These are phyloP conservation scores for Lathyrus tuberosus DNA, from an alignment of 306 rosid genomes.

Conservation along the genomic window DNA sequence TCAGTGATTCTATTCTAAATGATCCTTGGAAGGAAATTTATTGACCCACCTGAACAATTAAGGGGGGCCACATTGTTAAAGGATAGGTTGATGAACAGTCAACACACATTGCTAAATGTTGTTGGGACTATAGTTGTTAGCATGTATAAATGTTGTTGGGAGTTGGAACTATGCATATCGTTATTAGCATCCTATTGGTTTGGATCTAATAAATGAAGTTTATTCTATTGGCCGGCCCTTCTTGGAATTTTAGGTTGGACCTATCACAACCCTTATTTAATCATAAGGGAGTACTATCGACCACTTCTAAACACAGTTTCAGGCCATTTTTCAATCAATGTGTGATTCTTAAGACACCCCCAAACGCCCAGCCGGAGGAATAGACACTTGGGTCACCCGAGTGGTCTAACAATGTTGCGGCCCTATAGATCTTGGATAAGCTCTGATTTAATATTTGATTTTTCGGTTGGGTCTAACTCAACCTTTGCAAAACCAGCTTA, in stretches of 20 bases:
- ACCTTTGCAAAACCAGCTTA: background rate
- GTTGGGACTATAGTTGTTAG: background rate
- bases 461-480: background rate
- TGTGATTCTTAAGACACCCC: background rate
- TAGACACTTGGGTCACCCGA: background rate
- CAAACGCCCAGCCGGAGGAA: background rate
- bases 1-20: background rate
- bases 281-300: background rate
- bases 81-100: background rate
- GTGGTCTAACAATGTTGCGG: background rate
- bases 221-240: too few relatives aligned
- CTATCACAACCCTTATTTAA: background rate
- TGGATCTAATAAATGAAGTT: conserved; percentile 2
- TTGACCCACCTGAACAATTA: background rate
- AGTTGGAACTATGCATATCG: background rate
- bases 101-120: background rate
- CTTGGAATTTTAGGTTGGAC: background rate
- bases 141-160: background rate
- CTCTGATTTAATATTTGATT: background rate
- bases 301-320: background rate
- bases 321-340: background rate
- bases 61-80: background rate
- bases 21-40: background rate
- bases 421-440: background rate
- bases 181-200: conserved; percentile 6